A percentile compares a stretch with the other conserved stretches of the same genome.
Conservation (phyloP, 305 asterid species). For the Nicotiana rustica region DNA sequence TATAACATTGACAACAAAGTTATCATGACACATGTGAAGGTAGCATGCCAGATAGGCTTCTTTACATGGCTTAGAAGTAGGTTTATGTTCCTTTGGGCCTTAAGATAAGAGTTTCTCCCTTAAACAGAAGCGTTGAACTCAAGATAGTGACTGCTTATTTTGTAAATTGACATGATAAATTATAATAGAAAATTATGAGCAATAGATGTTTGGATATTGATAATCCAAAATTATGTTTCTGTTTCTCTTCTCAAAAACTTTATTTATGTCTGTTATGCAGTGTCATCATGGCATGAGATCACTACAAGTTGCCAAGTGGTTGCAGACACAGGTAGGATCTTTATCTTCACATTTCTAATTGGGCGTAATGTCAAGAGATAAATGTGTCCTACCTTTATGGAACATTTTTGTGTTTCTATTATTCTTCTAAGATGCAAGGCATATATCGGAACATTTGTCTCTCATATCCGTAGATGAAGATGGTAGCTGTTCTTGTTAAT, state of each 20-base stretch:
- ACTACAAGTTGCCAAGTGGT: slow-evolving; percentile 93
- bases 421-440: slow-evolving; percentile 14
- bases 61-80: not conserved
- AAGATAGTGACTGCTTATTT: not conserved
- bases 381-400: slow-evolving; percentile 8
- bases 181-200: not conserved
- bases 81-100: not conserved
- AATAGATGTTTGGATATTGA: not conserved
- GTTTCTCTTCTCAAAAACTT: slow-evolving; percentile 33
- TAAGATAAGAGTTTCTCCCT: slow-evolving; percentile 20
- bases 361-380: slow-evolving; percentile 1
- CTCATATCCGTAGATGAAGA: slow-evolving; percentile 8
- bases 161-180: not conserved
- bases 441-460: not conserved
- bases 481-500: not conserved
- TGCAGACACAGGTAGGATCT: slow-evolving; percentile 82
- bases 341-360: slow-evolving; percentile 20
- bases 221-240: slow-evolving; percentile 12
- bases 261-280: slow-evolving; percentile 53
- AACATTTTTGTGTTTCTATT: not conserved
- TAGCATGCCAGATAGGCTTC: not conserved
- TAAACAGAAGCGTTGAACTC: not conserved
- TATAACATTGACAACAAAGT: too few species aligned
- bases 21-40: too few species aligned
- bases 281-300: slow-evolving; percentile 97